Evolutionary conservation across 768 basidiomycete species (phyloP), one percentile per base, ranked within the genome.

Genomic region (Fistulinella prunicolor): DNA sequence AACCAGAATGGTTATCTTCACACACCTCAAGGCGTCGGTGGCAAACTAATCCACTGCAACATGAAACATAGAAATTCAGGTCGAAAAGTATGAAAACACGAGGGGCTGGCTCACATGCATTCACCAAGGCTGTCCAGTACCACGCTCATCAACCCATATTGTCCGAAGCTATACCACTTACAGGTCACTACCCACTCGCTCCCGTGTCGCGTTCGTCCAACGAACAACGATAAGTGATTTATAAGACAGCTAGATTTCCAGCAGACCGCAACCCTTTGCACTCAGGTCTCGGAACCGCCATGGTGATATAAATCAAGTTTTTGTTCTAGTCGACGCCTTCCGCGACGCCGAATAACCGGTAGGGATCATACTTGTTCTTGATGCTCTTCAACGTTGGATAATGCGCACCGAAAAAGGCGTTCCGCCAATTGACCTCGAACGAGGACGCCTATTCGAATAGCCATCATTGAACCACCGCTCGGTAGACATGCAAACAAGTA

Each of bases 321-420:
- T 45, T 43, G 53, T 77, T 75, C 77, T 77, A 80, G 2, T 75
- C 78, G 1, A 81, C 75, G 1, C 78, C 80, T 17, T 66, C 60
- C 0, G 59, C 48, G 16, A 79, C 74, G 6, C 79, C 58, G 55
- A 80, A 81, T 9, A 80, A 45, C 21, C 57, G 65, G 9, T 61
- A 46, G 0, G 77, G 72, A 57, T 82, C 79, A 43, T 77, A 75
- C 50, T 59, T 66, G 6, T 56, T 21, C 56, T 80, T 80, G 59
- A 81, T 74, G 1, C 46, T 51, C 52, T 67, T 69, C 24, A 79
- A 57, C 21, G 46, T 61, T 3, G 54, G 14, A 40, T 77, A 76
- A 50, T 80, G 74, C 1, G 64, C 50, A 0, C 78, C 78, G 51
- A 76, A 80, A 60, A 77, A 79, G 0, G 72, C 64, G n/a, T 66